Evolutionary conservation across 306 rosid genomes (phyloP), one percentile per base, ranked within the genome.

Genomic region (Medicago arabica): DNA sequence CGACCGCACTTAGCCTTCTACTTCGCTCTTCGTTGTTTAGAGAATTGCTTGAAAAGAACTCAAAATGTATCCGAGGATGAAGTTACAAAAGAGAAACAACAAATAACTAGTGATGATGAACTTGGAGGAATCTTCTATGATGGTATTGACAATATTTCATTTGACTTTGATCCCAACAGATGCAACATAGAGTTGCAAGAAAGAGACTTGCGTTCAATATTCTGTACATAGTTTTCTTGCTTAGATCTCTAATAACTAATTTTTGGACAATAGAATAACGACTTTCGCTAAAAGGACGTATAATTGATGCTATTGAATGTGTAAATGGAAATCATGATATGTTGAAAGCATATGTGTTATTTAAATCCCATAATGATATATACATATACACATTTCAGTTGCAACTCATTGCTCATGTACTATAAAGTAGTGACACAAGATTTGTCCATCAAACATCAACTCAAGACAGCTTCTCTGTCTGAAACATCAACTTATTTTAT

Each of bases 1-100:
- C 96, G 7, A 83, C 89, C 1, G 93, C 98, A 0, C 93, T 93
- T n/a, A 87, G 88, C 70, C 89, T 93, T 64, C 93, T 93, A 14
- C 86, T 91, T 4, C 88, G 87, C 15, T 91, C 97, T 19, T 91
- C 96, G 0, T 31, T 91, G 40, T 83, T 69, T 28, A 82, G 86
- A 78, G 89, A 91, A 49, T 71, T 93, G 44, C 92, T 91, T 69
- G 76, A 89, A 81, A 91, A 80, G 86, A 89, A 91, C 84, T 87
- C 87, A 0, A 84, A n/a, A 72, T 58, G 71, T 67, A 14, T 85
- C 73, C 0, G 90, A 47, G 54, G 94, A 88, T 46, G 93, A 88
- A 65, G 91, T 81, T 70, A 61, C 70, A 1, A 83, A 72, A 75
- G 84, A 75, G 76, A 69, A 58, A 75, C 51, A 58, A 75, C 51